Base-by-base conservation (phyloP, 768 basidiomycete genomes). In the Rossbeevera mucosa region DNA sequence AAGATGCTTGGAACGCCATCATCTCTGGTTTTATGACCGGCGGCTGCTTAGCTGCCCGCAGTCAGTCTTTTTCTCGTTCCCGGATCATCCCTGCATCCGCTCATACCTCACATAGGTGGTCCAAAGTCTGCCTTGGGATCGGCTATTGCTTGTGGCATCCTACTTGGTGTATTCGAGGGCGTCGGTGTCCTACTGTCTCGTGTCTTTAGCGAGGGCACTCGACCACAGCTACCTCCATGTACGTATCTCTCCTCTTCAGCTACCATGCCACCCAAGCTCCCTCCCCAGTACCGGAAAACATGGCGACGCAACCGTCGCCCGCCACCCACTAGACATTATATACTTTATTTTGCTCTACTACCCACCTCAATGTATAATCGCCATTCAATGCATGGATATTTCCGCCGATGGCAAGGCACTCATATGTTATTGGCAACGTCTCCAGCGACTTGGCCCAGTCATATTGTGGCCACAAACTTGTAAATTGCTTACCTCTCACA, bases 1-100 rank as follows among this genome's bases (percentile, higher is more conserved):
- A 96, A 72, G 94, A 96, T 70, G 90, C 95, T 47, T 99, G 94
- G 94, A 99, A 99, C 66, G 94, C 94, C 38, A 98, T 99, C 63
- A 87, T 96, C 47, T 93, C 94, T 22, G 96, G 96, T 42, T 99
- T 99, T 75, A 81, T 96, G 85, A 98, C 96, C 9, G 96, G 96
- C 71, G 96, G 96, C 50, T 94, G 91, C 69, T 73, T 97, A 49
- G 96, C 95, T 52, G 81, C 89, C 56, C 81, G 95, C 75, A 91
- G 95, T 96, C 70, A 72, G 91, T 85, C 26, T 20, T 8, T 26
- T 41, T 21, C 11, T 26, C 40, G 40, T 36, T 41, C 18, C 25
- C 24, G n/a, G 36, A 30, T 8, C 12, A 6, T 6, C 3, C 14
- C 28, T 5, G 2, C 51, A 26, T 47, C 48, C 24, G 43, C 55